phyloP scores from a whole-genome alignment of 129 eudicot species.

The Rutidosis leptorrhynchoides region DNA sequence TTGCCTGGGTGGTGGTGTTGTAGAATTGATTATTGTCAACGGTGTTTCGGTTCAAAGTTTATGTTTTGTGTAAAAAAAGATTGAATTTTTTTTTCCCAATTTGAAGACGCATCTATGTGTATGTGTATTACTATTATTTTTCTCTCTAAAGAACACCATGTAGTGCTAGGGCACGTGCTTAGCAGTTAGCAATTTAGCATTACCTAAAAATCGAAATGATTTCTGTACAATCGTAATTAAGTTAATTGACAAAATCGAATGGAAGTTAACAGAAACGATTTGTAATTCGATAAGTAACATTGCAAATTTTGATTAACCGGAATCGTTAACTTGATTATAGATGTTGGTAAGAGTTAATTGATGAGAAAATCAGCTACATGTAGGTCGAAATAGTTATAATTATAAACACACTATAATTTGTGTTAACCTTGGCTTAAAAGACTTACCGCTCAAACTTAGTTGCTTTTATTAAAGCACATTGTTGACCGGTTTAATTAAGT shows the following conservation, averaged over 20 bases:
- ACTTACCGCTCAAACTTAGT: too few relatives aligned
- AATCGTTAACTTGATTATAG: too few relatives aligned
- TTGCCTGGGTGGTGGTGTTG: constrained; percentile 3
- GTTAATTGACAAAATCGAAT: too few relatives aligned
- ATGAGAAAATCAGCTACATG: too few relatives aligned
- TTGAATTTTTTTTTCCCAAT: neutral
- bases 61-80: neutral
- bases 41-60: constrained; percentile 18
- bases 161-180: neutral
- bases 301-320: neutral
- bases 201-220: neutral
- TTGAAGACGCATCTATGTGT: neutral
- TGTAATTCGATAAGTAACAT: neutral
- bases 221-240: too few relatives aligned
- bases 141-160: neutral
- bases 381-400: too few relatives aligned
- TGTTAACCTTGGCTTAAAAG: too few relatives aligned
- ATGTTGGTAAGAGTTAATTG: too few relatives aligned
- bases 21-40: constrained; percentile 21
- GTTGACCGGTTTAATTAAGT: too few relatives aligned
- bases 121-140: neutral
- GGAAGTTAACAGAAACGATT: too few relatives aligned
- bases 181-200: neutral
- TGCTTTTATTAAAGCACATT: too few relatives aligned
- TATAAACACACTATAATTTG: too few relatives aligned